Conservation (phyloP, 2,329 filamentous ascomycete genomes). For the Blumeria graminis region DNA sequence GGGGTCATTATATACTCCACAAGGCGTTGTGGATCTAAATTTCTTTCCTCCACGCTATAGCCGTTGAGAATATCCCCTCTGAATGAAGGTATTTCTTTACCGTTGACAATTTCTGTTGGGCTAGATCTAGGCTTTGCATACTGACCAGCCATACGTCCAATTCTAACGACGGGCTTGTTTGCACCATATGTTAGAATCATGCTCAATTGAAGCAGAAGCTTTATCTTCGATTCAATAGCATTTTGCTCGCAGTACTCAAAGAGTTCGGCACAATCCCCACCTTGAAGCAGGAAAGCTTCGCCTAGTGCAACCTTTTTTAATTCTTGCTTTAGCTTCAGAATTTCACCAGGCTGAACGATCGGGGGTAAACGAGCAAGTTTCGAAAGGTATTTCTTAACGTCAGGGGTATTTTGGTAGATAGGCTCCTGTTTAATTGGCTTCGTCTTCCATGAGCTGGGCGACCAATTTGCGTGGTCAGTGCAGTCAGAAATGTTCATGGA, state of each 20-base stretch:
- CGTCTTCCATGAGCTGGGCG: conserved; percentile 44
- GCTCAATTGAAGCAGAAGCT: conserved; percentile 90
- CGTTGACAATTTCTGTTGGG: conserved; percentile 60
- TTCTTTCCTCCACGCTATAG: conserved; percentile 48
- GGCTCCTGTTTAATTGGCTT: conserved; percentile 63
- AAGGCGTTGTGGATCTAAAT: conserved; percentile 60
- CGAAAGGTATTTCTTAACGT: conserved; percentile 31
- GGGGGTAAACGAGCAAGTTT: conserved; percentile 50
- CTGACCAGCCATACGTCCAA: conserved; percentile 90
- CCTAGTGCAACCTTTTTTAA: conserved; percentile 72
- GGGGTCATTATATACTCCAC: conserved; percentile 28
- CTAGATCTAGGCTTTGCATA: conserved; percentile 90
- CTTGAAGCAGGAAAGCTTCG: conserved; percentile 82
- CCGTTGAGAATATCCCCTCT: conserved; percentile 91
- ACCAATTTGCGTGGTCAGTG: conserved; percentile 19
- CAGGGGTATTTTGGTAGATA: conserved; percentile 36
- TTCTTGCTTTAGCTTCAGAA: conserved; percentile 52
- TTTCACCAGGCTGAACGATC: conserved; percentile 58
- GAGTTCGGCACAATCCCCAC: conserved; percentile 88
- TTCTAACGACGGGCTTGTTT: conserved; percentile 63
- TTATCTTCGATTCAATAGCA: conserved; percentile 88
- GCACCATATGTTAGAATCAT: conserved; percentile 80
- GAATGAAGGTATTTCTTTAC: conserved; percentile 67
- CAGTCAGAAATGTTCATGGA: no score
- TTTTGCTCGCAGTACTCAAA: conserved; percentile 87